A percentile compares a stretch with the other conserved stretches of the same genome.
Evolutionary conservation across 2,329 filamentous ascomycete species (phyloP).

Genomic region (Ambrosiella cleistominuta): DNA sequence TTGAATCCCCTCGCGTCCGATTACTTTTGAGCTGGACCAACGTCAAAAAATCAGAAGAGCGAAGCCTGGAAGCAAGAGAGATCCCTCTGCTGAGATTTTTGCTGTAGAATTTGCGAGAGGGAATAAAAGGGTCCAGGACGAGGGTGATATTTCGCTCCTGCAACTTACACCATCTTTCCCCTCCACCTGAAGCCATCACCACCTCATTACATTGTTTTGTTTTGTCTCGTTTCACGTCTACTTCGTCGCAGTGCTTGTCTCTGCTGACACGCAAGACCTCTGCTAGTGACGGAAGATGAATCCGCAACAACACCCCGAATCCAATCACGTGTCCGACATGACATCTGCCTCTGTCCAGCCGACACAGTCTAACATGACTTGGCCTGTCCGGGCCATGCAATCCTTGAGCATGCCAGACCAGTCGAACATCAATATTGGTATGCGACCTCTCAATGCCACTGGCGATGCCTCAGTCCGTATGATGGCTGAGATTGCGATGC

Average conservation of each 20-base stretch:
- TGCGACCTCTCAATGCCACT: slow-evolving; percentile 6
- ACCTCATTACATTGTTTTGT: slow-evolving; percentile 2
- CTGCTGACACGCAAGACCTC: background rate
- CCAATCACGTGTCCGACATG: slow-evolving; percentile 3
- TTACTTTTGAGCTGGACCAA: slow-evolving; percentile 10
- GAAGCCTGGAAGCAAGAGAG: background rate
- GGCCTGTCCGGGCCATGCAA: background rate
- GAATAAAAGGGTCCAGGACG: slow-evolving; percentile 4
- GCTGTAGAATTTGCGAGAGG: slow-evolving; percentile 8
- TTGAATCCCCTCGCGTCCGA: slow-evolving; percentile 8
- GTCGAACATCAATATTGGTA: background rate
- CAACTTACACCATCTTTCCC: background rate
- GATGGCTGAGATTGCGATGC: background rate
- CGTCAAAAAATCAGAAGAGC: background rate
- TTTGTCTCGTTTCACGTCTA: slow-evolving; percentile 1
- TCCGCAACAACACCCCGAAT: background rate
- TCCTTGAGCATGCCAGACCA: slow-evolving; percentile 6
- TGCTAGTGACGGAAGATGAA: background rate
- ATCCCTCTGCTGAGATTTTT: slow-evolving; percentile 1
- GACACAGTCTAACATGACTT: background rate
- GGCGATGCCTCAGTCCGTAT: background rate
- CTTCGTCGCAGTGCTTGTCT: background rate
- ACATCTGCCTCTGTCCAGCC: background rate
- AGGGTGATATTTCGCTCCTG: slow-evolving; percentile 9
- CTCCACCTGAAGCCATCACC: background rate